Conservation (phyloP, 2,329 filamentous ascomycete genomes). For the Verticillium dahliae region DNA sequence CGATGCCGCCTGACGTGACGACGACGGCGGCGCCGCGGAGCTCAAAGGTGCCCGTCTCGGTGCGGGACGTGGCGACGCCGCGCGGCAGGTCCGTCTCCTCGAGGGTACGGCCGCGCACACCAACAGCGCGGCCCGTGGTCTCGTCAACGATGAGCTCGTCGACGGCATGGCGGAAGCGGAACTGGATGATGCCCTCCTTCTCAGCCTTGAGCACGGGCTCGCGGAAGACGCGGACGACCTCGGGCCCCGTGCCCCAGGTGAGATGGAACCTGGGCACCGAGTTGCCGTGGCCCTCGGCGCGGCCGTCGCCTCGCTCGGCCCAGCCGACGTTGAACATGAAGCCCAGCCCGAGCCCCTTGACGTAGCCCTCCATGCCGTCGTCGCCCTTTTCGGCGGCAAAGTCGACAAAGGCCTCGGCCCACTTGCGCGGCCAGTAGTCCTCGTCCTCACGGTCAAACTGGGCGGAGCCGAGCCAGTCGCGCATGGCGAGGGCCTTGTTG, state of each 20-base stretch:
- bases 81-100: conserved; percentile 41
- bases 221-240: conserved; percentile 50
- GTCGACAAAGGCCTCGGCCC: conserved; percentile 59
- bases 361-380: conserved; percentile 51
- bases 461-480: conserved; percentile 53
- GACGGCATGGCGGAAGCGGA: conserved; percentile 50
- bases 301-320: conserved; percentile 53
- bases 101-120: conserved; percentile 47
- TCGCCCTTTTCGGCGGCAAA: conserved; percentile 52
- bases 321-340: conserved; percentile 52
- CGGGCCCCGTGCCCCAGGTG: conserved; percentile 55
- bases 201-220: conserved; percentile 49
- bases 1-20: conserved; percentile 52
- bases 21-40: conserved; percentile 45
- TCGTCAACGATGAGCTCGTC: conserved; percentile 50
- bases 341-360: conserved; percentile 43
- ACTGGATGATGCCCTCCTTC: conserved; percentile 44
- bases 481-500: conserved; percentile 47
- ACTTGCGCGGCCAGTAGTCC: conserved; percentile 51
- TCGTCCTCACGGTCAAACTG: conserved; percentile 49
- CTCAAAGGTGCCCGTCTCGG: conserved; percentile 44
- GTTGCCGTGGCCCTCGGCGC: conserved; percentile 53
- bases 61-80: conserved; percentile 46
- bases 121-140: conserved; percentile 39
- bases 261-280: conserved; percentile 58